phyloP scores from a whole-genome alignment of 1,139 yeast genomes.

The Scheffersomyces parashehatae region DNA sequence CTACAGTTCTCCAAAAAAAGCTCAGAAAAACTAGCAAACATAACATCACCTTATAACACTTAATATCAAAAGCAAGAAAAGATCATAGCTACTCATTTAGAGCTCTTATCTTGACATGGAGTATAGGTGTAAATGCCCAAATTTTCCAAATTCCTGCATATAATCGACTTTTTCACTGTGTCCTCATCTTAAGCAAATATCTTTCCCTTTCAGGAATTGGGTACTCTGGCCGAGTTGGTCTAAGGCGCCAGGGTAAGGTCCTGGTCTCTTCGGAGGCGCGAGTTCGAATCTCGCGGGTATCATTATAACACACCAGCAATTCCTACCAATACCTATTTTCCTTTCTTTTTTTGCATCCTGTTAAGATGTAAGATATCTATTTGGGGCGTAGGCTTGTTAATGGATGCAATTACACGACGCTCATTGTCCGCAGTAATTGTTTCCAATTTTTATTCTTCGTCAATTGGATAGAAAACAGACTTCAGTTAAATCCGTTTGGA shows the following conservation, averaged over 20 bases:
- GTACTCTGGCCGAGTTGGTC: slow-evolving; percentile 53
- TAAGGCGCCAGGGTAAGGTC: slow-evolving; percentile 54
- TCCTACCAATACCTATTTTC: slow-evolving; percentile 14
- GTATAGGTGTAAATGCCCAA: no score
- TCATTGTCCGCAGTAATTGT: background rate
- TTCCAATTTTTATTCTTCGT: slow-evolving; percentile 1
- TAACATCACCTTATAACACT: no score
- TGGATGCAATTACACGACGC: background rate
- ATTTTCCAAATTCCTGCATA: no score
- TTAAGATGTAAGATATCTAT: background rate
- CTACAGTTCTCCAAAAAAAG: no score
- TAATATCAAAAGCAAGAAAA: no score
- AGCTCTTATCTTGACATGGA: no score
- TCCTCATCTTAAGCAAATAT: no score
- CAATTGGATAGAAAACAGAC: background rate
- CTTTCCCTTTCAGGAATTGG: slow-evolving; percentile 29
- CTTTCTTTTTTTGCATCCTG: slow-evolving; percentile 7
- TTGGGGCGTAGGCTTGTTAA: background rate
- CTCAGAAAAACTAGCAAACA: no score
- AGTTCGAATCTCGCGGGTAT: slow-evolving; percentile 58
- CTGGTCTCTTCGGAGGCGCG: slow-evolving; percentile 62
- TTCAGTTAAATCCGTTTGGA: background rate
- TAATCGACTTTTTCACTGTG: no score
- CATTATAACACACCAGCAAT: slow-evolving; percentile 29
- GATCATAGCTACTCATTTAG: no score